Base-by-base conservation (phyloP, 2,329 filamentous ascomycete species). In the Apiospora rasikravindrae region DNA sequence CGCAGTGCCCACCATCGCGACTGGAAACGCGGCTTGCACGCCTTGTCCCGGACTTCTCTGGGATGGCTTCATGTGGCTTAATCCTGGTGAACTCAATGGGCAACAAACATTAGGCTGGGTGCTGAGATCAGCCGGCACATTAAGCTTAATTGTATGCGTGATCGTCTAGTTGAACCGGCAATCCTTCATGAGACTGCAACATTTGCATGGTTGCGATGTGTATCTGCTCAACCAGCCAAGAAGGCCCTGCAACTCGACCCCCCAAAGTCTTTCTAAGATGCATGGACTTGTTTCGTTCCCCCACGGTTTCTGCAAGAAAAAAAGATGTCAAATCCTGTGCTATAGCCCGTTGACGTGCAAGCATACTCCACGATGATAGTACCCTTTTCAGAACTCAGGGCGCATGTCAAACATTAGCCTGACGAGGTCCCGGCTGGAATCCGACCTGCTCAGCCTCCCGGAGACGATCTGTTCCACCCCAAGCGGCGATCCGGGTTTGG, bases 401-500 rank as follows among this genome's bases (percentile, higher is more conserved):
- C 29, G 19, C 29, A 61, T 61, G 57, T 40, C 57, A 64, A 64
- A 64, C 57, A 40, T 64, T 40, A 33, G 57, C 57, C 57, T 64
- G 57, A 64, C 57, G 33, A 19, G 29, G 7, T 4, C 22, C 57
- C 57, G 33, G 33, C 19, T 4, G 24, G 57, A 40, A 64, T 29
- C 57, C 57, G 57, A 29, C 57, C 6, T 64, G 29, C 57, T 64
- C 33, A 64, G 57, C 57, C 57, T 16, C 57, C 57, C 57, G 57
- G 57, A 64, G 57, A n/a, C 22, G 57, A 64, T 64, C 57, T 8
- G 57, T 64, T 64, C 57, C 57, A 64, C 57, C 33, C 14, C 29
- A 40, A 64, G 33, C 57, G 57, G 57, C 57, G 57, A 64, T 64
- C 57, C 57, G 57, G 57, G 57, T 64, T 64, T 64, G 57, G 57